phyloP scores from a whole-genome alignment of 2,329 filamentous ascomycete species.

The Cercospora berteroae region DNA sequence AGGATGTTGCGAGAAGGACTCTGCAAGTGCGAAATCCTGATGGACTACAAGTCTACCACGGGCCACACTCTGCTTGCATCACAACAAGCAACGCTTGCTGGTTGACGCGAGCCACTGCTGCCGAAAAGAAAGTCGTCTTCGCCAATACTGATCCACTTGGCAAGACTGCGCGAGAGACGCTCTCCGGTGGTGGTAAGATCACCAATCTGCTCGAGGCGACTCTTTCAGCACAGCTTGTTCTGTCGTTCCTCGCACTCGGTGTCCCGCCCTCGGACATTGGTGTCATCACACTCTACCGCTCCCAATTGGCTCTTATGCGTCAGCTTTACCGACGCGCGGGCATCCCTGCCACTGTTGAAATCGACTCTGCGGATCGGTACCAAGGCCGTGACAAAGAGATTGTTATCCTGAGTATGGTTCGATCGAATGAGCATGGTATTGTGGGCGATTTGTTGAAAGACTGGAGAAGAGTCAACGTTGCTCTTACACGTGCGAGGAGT shows the following conservation, averaged over 20 bases:
- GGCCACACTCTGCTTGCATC: neutral
- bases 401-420: constrained; percentile 80
- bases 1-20: constrained; percentile 66
- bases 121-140: constrained; percentile 74
- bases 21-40: constrained; percentile 60
- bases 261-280: constrained; percentile 76
- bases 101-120: constrained; percentile 69
- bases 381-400: constrained; percentile 96
- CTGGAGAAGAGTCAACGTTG: constrained; percentile 92
- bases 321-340: constrained; percentile 56
- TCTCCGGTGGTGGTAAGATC: constrained; percentile 65
- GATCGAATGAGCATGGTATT: constrained; percentile 74
- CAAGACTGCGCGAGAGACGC: constrained; percentile 64
- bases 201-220: constrained; percentile 82
- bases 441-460: constrained; percentile 93
- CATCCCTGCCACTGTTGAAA: constrained; percentile 65
- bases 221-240: constrained; percentile 75
- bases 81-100: constrained; percentile 58
- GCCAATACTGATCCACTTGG: constrained; percentile 81
- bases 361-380: constrained; percentile 96
- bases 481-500: constrained; percentile 86
- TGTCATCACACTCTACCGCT: constrained; percentile 95
- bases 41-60: constrained; percentile 39
- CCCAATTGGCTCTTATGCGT: constrained; percentile 80
- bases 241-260: constrained; percentile 72